These are phyloP conservation scores for Helianthus annuus DNA, from an alignment of 129 eudicot genomes.

Conservation along the genomic window HanXRQr2.0-SUNRISE NC_035436.2:86698023-86698522, in stretches of 20 bases:
- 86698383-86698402: too few relatives aligned
- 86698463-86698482: not conserved
- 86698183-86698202: not conserved
- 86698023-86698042: conserved; percentile 53
- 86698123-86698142: not conserved
- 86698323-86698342: too few relatives aligned
- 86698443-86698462: not conserved
- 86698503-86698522: conserved; percentile 5
- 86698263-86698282: too few relatives aligned
- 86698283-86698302: too few relatives aligned
- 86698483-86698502: not conserved
- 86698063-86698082: too few relatives aligned
- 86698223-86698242: not conserved
- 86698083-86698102: too few relatives aligned
- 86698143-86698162: too few relatives aligned
- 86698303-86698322: too few relatives aligned
- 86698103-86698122: not conserved
- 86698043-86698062: conserved; percentile 11
- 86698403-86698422: not conserved
- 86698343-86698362: too few relatives aligned
- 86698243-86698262: not conserved
- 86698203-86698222: not conserved
- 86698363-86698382: too few relatives aligned
- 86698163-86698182: not conserved
- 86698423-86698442: not conserved